Conservation (phyloP, 1,284 basidiomycete species). For the Hymenochaete sp. region DNA sequence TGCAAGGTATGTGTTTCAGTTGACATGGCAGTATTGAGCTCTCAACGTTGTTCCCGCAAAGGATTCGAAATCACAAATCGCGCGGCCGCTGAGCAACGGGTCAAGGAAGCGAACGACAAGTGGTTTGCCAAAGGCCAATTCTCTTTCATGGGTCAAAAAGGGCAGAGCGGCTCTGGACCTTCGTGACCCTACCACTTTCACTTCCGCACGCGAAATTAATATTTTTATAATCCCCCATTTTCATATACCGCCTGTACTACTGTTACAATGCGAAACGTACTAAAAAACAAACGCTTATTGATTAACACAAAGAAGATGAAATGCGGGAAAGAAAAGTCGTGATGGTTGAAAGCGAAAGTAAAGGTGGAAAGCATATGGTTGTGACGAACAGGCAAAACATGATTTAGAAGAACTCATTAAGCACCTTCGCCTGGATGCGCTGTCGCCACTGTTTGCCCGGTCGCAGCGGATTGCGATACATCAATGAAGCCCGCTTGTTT, state of each 20-base stretch:
- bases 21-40: constrained; percentile 4
- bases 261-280: constrained; percentile 5
- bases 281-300: neutral
- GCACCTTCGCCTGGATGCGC: constrained; percentile 41
- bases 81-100: constrained; percentile 64
- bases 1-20: constrained; percentile 61
- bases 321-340: neutral
- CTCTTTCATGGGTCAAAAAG: constrained; percentile 69
- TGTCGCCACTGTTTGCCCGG: constrained; percentile 59
- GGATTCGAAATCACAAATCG: constrained; percentile 88
- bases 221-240: too few relatives aligned
- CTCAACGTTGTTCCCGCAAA: constrained; percentile 24
- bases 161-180: constrained; percentile 24
- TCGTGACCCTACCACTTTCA: too few relatives aligned
- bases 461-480: constrained; percentile 60
- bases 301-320: constrained; percentile 2
- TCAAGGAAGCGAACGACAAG: constrained; percentile 87
- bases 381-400: constrained; percentile 7
- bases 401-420: constrained; percentile 9
- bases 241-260: too few relatives aligned
- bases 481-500: constrained; percentile 65
- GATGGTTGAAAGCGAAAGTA: neutral
- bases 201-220: too few relatives aligned
- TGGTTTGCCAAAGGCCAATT: constrained; percentile 88
- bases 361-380: constrained; percentile 5